Conservation (phyloP, 2,329 filamentous ascomycete genomes). For the Immersiporthe knoxdaviesiana region DNA sequence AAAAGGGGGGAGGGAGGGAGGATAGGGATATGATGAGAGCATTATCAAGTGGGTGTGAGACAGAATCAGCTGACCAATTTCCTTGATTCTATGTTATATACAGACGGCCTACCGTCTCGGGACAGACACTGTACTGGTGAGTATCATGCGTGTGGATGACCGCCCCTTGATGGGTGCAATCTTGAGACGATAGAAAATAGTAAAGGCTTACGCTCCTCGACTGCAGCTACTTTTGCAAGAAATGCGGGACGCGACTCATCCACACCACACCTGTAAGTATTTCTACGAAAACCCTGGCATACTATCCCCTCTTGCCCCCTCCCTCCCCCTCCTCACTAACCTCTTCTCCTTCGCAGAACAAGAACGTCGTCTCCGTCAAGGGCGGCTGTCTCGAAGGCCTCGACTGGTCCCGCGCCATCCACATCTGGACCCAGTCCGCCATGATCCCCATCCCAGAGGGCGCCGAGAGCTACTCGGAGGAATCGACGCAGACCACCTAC, state of each 20-base stretch:
- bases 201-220: neutral
- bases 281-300: neutral
- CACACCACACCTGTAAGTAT: slow-evolving; percentile 60
- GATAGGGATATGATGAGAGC: neutral
- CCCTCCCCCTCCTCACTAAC: neutral
- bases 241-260: slow-evolving; percentile 67
- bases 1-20: no score
- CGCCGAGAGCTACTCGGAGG: slow-evolving; percentile 59
- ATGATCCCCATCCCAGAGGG: slow-evolving; percentile 71
- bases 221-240: slow-evolving; percentile 65
- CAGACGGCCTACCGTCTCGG: slow-evolving; percentile 61
- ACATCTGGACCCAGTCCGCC: slow-evolving; percentile 70
- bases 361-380: slow-evolving; percentile 67
- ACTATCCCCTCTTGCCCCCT: neutral
- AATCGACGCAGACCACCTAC: slow-evolving; percentile 49
- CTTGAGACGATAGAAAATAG: neutral
- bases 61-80: slow-evolving; percentile 14
- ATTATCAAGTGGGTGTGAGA: neutral
- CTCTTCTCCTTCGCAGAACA: slow-evolving; percentile 43
- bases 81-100: slow-evolving; percentile 17
- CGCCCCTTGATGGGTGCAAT: neutral
- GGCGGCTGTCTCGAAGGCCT: slow-evolving; percentile 68
- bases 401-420: slow-evolving; percentile 62
- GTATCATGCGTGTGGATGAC: slow-evolving; percentile 27
- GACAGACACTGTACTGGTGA: slow-evolving; percentile 62